These are phyloP conservation scores for Nothophoma quercina DNA, from an alignment of 2,329 filamentous ascomycete species.

Conservation along the genomic window DNA sequence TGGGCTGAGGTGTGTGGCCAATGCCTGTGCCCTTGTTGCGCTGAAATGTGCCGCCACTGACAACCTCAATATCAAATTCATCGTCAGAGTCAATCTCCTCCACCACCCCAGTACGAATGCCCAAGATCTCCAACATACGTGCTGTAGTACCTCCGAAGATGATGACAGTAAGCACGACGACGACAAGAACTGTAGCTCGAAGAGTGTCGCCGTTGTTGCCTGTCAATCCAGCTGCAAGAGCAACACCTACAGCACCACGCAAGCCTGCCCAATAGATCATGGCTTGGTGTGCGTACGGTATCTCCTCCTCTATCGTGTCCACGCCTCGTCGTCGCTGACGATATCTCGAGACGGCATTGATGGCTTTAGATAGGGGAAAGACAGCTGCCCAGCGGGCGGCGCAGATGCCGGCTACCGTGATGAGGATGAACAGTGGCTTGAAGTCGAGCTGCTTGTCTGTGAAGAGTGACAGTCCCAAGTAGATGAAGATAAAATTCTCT, in stretches of 20 bases:
- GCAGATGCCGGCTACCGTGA: slow-evolving; percentile 91
- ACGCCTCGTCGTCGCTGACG: slow-evolving; percentile 75
- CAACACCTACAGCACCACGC: slow-evolving; percentile 93
- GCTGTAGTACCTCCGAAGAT: slow-evolving; percentile 98
- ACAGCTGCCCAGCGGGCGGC: slow-evolving; percentile 92
- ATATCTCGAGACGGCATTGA: slow-evolving; percentile 93
- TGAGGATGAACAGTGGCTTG: slow-evolving; percentile 93
- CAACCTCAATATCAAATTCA: slow-evolving; percentile 91
- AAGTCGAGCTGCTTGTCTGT: slow-evolving; percentile 88
- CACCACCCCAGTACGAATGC: slow-evolving; percentile 94
- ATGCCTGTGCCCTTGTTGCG: slow-evolving; percentile 80
- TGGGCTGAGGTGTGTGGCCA: slow-evolving; percentile 74
- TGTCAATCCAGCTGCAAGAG: slow-evolving; percentile 84
- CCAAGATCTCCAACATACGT: slow-evolving; percentile 95
- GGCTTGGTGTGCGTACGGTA: slow-evolving; percentile 95
- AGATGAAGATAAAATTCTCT: slow-evolving; percentile 99
- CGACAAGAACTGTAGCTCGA: slow-evolving; percentile 93
- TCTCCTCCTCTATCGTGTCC: slow-evolving; percentile 80
- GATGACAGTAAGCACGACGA: slow-evolving; percentile 96
- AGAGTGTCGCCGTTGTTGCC: slow-evolving; percentile 84
- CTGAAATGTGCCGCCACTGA: slow-evolving; percentile 74
- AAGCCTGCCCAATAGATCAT: slow-evolving; percentile 99
- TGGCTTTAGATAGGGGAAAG: slow-evolving; percentile 86
- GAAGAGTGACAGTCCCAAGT: slow-evolving; percentile 92
- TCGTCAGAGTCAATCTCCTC: slow-evolving; percentile 98